Conservation (phyloP, 2,329 filamentous ascomycete species). For the Mycogone perniciosa region DNA sequence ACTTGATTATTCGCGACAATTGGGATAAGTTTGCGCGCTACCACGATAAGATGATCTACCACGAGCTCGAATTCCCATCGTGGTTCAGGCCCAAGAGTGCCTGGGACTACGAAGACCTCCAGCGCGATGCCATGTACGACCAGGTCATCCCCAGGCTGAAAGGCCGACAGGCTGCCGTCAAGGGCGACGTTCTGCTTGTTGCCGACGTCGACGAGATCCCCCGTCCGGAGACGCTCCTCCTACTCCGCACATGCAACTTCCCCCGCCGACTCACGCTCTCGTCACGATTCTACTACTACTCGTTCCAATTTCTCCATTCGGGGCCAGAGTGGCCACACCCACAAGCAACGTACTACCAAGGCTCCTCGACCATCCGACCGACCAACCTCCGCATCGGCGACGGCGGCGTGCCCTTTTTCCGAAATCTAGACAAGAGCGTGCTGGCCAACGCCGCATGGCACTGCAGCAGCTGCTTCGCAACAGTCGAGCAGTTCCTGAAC, state of each 20-base stretch:
- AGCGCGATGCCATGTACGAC: slow-evolving; percentile 51
- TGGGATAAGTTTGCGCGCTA: slow-evolving; percentile 47
- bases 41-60: slow-evolving; percentile 55
- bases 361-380: slow-evolving; percentile 43
- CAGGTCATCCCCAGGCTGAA: slow-evolving; percentile 47
- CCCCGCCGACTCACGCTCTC: slow-evolving; percentile 46
- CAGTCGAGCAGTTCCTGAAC: slow-evolving; percentile 46
- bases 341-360: slow-evolving; percentile 50
- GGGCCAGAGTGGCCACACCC: slow-evolving; percentile 48
- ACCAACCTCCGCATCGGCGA: slow-evolving; percentile 46
- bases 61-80: slow-evolving; percentile 42
- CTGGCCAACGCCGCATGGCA: slow-evolving; percentile 52
- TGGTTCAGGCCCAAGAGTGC: slow-evolving; percentile 31
- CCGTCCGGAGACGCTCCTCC: slow-evolving; percentile 41
- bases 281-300: slow-evolving; percentile 52
- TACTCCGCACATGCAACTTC: slow-evolving; percentile 46
- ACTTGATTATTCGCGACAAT: slow-evolving; percentile 46
- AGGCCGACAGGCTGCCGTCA: slow-evolving; percentile 34
- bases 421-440: slow-evolving; percentile 36
- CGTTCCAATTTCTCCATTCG: slow-evolving; percentile 44
- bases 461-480: slow-evolving; percentile 55
- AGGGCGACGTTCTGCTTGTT: slow-evolving; percentile 51
- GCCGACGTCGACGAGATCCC: slow-evolving; percentile 57
- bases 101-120: slow-evolving; percentile 48
- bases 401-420: slow-evolving; percentile 32